Base-by-base conservation (phyloP, 225 moss, liverwort and hornwort genomes). In the Climacium dendroides region DNA sequence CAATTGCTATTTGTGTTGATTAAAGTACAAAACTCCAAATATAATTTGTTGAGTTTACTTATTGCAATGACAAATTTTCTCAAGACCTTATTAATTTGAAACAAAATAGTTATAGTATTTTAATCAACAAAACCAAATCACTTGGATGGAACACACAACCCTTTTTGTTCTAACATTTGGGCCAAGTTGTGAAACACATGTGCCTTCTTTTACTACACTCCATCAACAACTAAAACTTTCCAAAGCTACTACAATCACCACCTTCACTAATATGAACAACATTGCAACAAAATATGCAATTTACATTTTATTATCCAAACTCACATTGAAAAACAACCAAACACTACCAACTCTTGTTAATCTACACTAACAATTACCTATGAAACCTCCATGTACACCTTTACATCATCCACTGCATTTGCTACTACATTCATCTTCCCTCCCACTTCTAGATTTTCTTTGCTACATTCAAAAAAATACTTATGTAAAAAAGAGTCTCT, bases 191-290 rank as follows among this genome's bases (percentile, higher is more conserved):
- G 4, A 0, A 0, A 37, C 4, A 37, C 7, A 37, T 23, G 13
- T 1, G 1, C 23, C 13, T 37, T 37, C 11, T 1, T n/a, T n/a
- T n/a, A n/a, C 1, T 17, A n/a, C n/a, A 65, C 3, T 65, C 10
- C 37, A n/a, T 37, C 9, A 29, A 37, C 37, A 23, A 7, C 12
- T 22, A 66, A 20, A 66, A n/a, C 11, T n/a, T n/a, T 0, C 1
- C 0, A n/a, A n/a, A 66, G 4, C 0, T 2, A 0, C 11, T 0
- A n/a, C 20, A n/a, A 66, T 11, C 19, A 66, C n/a, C 4, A n/a
- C n/a, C n/a, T 1, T 64, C 11, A 6, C 13, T 22, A 37, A 37
- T 0, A 22, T 67, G 5, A 66, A 66, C 66, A n/a, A 37, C 66
- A 67, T 37, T 67, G 22, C n/a, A 67, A 67, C 22, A 67, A n/a